Evolutionary conservation across 345 rosid species (phyloP).

Genomic region (Limnanthes douglasii): DNA sequence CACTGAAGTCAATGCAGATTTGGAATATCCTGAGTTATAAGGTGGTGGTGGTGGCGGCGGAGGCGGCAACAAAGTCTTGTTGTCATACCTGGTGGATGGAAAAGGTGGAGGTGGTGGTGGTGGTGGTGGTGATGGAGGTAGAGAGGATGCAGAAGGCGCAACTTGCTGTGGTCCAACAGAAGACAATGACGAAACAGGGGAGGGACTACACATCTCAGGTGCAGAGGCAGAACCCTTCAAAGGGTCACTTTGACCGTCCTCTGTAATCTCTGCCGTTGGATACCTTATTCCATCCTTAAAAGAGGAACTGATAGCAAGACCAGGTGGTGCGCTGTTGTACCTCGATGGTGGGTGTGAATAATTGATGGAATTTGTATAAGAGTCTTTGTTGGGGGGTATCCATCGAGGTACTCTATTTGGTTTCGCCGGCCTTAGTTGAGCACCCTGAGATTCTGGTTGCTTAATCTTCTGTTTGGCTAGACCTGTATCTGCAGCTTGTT

Average conservation of each 20-base stretch:
- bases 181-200: conserved; percentile 20
- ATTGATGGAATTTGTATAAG: conserved; percentile 63
- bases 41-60: conserved; percentile 9
- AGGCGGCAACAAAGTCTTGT: conserved; percentile 8
- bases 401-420: conserved; percentile 63
- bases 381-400: conserved; percentile 87
- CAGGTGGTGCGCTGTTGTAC: conserved; percentile 71
- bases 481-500: conserved; percentile 31
- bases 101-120: conserved; percentile 1
- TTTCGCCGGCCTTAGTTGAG: conserved; percentile 52
- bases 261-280: conserved; percentile 19
- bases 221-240: conserved; percentile 16
- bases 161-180: conserved; percentile 14
- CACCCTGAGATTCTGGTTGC: conserved; percentile 40
- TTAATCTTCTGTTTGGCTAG: conserved; percentile 40
- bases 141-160: conserved; percentile 14
- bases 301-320: conserved; percentile 43
- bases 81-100: conserved; percentile 7
- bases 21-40: conserved; percentile 17
- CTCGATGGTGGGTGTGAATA: conserved; percentile 69
- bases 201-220: conserved; percentile 19
- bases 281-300: conserved; percentile 33
- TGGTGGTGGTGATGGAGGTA: conserved; percentile 8
- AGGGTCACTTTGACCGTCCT: conserved; percentile 22
- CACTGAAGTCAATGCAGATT: conserved; percentile 10